Evolutionary conservation across 2,329 filamentous ascomycete genomes (phyloP).

Genomic region (Sclerotiophoma versabilis): DNA sequence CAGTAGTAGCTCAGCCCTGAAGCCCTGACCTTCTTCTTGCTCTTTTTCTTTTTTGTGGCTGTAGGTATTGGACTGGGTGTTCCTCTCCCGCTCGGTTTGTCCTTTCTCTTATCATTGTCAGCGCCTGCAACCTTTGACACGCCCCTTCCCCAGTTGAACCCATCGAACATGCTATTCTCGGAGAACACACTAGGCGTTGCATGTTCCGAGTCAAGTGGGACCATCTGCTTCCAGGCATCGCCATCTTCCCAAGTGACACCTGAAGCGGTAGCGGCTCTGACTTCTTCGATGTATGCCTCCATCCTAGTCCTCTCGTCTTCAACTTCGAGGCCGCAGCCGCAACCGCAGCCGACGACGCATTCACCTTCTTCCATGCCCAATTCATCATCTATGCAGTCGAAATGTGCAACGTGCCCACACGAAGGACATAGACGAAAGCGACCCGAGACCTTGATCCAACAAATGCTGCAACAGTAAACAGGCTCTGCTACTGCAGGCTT

Average conservation of each 20-base stretch:
- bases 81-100: constrained; percentile 17
- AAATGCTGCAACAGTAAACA: constrained; percentile 47
- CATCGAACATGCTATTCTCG: constrained; percentile 24
- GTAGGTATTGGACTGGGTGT: constrained; percentile 23
- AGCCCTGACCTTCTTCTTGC: constrained; percentile 34
- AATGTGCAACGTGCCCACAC: constrained; percentile 49
- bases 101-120: constrained; percentile 19
- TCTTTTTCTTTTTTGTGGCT: constrained; percentile 28
- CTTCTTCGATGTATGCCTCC: constrained; percentile 40
- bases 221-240: constrained; percentile 30
- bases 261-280: constrained; percentile 34
- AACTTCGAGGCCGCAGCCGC: constrained; percentile 40
- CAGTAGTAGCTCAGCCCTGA: constrained; percentile 42
- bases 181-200: constrained; percentile 27
- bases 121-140: constrained; percentile 23
- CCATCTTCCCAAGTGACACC: constrained; percentile 39
- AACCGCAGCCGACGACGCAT: constrained; percentile 42
- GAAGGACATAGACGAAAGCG: constrained; percentile 46
- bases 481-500: constrained; percentile 27
- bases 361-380: constrained; percentile 35
- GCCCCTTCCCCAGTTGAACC: constrained; percentile 26
- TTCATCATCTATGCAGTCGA: constrained; percentile 43
- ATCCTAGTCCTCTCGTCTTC: constrained; percentile 35
- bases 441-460: constrained; percentile 48
- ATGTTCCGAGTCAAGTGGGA: constrained; percentile 25